These are phyloP conservation scores for Phylloporus sp. DNA, from an alignment of 1,284 basidiomycete species.

Conservation along the genomic window DNA sequence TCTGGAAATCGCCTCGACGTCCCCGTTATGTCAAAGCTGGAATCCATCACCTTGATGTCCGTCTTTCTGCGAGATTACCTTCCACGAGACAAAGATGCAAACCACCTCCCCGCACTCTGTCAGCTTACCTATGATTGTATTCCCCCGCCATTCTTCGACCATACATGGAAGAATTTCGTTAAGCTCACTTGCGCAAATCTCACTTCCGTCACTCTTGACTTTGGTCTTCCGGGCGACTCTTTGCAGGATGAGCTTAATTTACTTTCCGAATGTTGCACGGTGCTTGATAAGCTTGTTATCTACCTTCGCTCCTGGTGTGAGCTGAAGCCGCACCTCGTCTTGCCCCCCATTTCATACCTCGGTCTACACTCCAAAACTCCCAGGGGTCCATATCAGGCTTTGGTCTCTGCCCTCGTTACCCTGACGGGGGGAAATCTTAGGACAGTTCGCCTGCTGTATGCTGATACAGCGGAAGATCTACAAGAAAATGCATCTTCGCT, in stretches of 20 bases:
- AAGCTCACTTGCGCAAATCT: conserved; percentile 31
- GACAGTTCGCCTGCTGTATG: conserved; percentile 27
- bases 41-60: conserved; percentile 33
- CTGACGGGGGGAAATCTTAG: conserved; percentile 28
- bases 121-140: conserved; percentile 39
- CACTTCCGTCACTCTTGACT: conserved; percentile 34
- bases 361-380: conserved; percentile 26
- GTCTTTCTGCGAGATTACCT: conserved; percentile 38
- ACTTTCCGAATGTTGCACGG: conserved; percentile 29
- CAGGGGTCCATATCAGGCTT: conserved; percentile 11
- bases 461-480: conserved; percentile 16
- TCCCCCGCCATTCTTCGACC: conserved; percentile 35
- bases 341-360: conserved; percentile 31
- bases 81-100: conserved; percentile 31
- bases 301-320: conserved; percentile 31
- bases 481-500: conserved; percentile 9
- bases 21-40: conserved; percentile 33
- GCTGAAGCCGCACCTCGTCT: conserved; percentile 20
- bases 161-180: conserved; percentile 32
- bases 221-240: conserved; percentile 29
- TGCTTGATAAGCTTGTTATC: conserved; percentile 31
- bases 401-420: conserved; percentile 29
- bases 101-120: conserved; percentile 34
- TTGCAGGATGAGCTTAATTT: conserved; percentile 32
- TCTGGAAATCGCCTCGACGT: conserved; percentile 25